phyloP scores from a whole-genome alignment of 192 early-diverging fungal genomes.

The Entrophospora sp. region DNA sequence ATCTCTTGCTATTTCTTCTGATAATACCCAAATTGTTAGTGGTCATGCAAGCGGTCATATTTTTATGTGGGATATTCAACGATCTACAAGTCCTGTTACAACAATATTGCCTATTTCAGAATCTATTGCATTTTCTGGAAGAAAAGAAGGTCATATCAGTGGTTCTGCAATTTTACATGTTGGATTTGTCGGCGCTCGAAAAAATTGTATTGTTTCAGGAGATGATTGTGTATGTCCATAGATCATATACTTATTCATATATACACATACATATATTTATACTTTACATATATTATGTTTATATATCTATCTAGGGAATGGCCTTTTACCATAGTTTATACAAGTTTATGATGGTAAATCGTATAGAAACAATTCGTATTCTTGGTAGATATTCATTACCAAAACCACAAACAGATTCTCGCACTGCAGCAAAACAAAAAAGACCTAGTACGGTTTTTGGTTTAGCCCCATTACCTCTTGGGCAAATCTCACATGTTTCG shows the following conservation, averaged over 20 bases:
- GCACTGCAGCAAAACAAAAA: constrained; percentile 27
- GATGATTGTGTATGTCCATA: constrained; percentile 37
- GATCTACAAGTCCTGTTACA: constrained; percentile 33
- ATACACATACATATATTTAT: too few species aligned
- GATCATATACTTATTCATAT: too few species aligned
- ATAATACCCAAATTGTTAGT: constrained; percentile 44
- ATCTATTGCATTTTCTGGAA: constrained; percentile 33
- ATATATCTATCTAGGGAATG: too few species aligned
- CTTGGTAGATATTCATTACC: constrained; percentile 42
- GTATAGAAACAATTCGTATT: constrained; percentile 45
- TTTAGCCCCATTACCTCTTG: constrained; percentile 45
- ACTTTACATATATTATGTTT: too few species aligned
- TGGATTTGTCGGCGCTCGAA: constrained; percentile 47
- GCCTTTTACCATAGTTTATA: constrained; percentile 50
- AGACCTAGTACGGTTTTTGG: constrained; percentile 52
- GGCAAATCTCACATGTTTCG: constrained; percentile 44
- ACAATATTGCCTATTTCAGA: constrained; percentile 43
- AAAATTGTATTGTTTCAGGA: constrained; percentile 45
- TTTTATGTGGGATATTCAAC: constrained; percentile 47
- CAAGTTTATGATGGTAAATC: constrained; percentile 52
- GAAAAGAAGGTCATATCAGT: constrained; percentile 49
- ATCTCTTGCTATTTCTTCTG: constrained; percentile 47
- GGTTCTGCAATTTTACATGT: constrained; percentile 48
- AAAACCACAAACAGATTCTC: background rate
- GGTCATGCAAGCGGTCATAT: constrained; percentile 47